Percentiles rank a stretch among this genome's conserved stretches.
phyloP scores from a whole-genome alignment of 2,329 filamentous ascomycete genomes.

The Incumbomyces delicatus region DNA sequence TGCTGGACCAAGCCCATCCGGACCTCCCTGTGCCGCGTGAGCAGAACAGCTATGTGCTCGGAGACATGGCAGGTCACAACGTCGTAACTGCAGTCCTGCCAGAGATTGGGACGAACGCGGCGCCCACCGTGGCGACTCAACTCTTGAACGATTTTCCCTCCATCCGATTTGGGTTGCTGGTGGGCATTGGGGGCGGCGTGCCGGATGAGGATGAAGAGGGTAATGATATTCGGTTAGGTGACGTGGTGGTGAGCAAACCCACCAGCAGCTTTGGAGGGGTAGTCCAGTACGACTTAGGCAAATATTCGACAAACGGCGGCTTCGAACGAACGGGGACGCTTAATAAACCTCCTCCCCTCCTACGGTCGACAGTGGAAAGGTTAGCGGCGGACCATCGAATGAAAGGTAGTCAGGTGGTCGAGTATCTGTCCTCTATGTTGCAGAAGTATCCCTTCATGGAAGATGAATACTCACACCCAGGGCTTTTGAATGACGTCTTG shows the following conservation, averaged over 20 bases:
- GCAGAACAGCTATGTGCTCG: constrained; percentile 13
- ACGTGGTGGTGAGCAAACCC: constrained; percentile 21
- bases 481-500: too few species aligned
- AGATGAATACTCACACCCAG: too few species aligned
- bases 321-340: constrained; percentile 14
- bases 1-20: constrained; percentile 13
- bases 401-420: too few species aligned
- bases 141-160: constrained; percentile 14
- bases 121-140: constrained; percentile 10
- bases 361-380: constrained; percentile 13
- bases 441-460: too few species aligned
- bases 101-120: constrained; percentile 8
- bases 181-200: constrained; percentile 33
- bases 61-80: constrained; percentile 14
- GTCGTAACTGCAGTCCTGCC: constrained; percentile 16
- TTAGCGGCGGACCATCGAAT: too few species aligned
- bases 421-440: too few species aligned
- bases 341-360: constrained; percentile 14
- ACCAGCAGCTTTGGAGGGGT: constrained; percentile 11
- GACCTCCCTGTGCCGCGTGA: constrained; percentile 3
- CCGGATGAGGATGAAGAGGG: constrained; percentile 11
- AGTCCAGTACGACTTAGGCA: constrained; percentile 20
- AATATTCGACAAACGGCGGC: constrained; percentile 11
- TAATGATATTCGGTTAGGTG: constrained; percentile 20
- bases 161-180: constrained; percentile 28